Conservation (phyloP, 1,139 yeast species). For the Magnusiomyces clavatus region DNA sequence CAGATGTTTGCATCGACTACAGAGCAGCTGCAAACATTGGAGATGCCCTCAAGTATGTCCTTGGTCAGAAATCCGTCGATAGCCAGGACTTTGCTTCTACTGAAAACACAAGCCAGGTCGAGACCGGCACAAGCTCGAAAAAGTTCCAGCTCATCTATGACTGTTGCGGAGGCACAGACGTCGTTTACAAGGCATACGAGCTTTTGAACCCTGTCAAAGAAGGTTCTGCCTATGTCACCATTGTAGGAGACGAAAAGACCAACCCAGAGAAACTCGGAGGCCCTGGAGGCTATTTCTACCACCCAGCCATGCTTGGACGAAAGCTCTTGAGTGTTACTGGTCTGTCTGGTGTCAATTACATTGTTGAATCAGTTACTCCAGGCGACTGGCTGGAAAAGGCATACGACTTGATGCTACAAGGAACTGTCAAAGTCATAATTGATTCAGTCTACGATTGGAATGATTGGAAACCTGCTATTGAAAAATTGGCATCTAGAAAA, state of each 20-base stretch:
- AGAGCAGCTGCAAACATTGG: conserved; percentile 26
- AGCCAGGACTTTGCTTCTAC: conserved; percentile 9
- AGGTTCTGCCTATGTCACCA: conserved; percentile 42
- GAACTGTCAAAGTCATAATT: conserved; percentile 39
- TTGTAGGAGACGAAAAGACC: conserved; percentile 43
- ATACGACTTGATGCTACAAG: conserved; percentile 36
- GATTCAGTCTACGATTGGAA: conserved; percentile 48
- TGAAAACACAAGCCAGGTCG: conserved; percentile 1
- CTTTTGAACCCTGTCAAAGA: conserved; percentile 37
- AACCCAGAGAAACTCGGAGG: conserved; percentile 19
- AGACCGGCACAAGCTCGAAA: neutral
- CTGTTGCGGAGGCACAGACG: conserved; percentile 26
- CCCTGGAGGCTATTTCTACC: conserved; percentile 18
- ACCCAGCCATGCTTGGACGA: conserved; percentile 30
- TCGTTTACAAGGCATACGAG: conserved; percentile 22
- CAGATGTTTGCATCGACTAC: conserved; percentile 47
- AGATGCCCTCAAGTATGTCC: conserved; percentile 9
- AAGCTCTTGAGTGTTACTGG: conserved; percentile 23
- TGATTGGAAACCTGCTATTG: conserved; percentile 44
- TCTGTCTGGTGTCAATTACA: conserved; percentile 28
- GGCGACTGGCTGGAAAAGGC: conserved; percentile 28
- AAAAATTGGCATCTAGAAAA: conserved; percentile 38
- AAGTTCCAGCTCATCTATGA: conserved; percentile 13
- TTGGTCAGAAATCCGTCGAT: conserved; percentile 10
- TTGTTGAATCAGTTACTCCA: conserved; percentile 20